Evolutionary conservation across 768 basidiomycete species (phyloP), one percentile per base, ranked within the genome.

Genomic region (Termitomyces sp.): DNA sequence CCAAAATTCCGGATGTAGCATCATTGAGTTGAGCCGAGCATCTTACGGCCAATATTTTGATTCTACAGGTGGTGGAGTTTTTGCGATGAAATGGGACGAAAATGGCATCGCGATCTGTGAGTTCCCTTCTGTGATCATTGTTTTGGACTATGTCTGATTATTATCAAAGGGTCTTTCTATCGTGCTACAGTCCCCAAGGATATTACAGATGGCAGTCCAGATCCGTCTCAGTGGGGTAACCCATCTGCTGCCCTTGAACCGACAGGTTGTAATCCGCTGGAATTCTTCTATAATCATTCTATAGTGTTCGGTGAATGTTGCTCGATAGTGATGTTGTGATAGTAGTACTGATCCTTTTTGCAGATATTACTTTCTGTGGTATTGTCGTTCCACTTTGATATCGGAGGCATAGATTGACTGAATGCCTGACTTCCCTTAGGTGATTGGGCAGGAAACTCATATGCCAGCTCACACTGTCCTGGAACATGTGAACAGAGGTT

Each of bases 11-110:
- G 93, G 94, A 7, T 94, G 94, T 65, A 87, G 87, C 42, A 77
- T 94, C 63, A 83, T 81, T 0, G 92, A 94, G 69, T 86, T 85
- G 85, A 94, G 91, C 67, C 79, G 81, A 25, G 87, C 89, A 2
- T 95, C 93, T 0, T 95, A 91, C 72, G 94, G 94, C 0, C 86
- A 88, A 42, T 83, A 82, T 56, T 94, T 94, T 69, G 93, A 94
- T 63, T 80, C 81, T 0, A 85, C 84, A 68, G 84, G 88, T 10
- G 94, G 94, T 5, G 94, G 94, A 3, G 86, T 93, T 3, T 94
- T 92, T 70, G 92, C 86, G 1, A 92, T 93, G 90, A 88, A 89
- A 66, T 95, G 94, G 94, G 90, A 94, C 68, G 82, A 86, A 61
- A 80, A 78, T 62, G 86, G 86, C 2, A 91, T 93, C 59, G 83